Conservation (phyloP, 2,329 filamentous ascomycete species). For the Trichocomaceae sp. region DNA sequence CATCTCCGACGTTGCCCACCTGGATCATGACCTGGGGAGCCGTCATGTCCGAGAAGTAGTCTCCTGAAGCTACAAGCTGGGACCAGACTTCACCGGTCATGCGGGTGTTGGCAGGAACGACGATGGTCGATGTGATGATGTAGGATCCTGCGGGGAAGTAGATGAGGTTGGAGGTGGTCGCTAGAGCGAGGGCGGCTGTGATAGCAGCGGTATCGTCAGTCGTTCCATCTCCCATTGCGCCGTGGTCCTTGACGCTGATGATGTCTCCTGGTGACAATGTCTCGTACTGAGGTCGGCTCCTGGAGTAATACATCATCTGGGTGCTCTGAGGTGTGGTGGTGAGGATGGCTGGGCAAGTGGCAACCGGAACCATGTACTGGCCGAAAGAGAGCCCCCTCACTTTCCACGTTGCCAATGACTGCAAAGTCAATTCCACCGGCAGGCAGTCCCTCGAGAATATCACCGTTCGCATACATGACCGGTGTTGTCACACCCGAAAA, state of each 20-base stretch:
- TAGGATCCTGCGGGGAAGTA: slow-evolving; percentile 55
- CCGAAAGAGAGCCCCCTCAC: too few species aligned
- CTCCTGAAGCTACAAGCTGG: slow-evolving; percentile 51
- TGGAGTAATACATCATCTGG: slow-evolving; percentile 43
- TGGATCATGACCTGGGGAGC: slow-evolving; percentile 60
- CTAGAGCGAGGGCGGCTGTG: slow-evolving; percentile 62
- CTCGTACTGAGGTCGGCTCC: slow-evolving; percentile 51
- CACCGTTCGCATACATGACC: too few species aligned
- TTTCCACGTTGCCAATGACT: too few species aligned
- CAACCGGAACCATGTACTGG: too few species aligned
- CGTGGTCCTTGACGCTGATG: slow-evolving; percentile 37
- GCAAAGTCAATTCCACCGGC: too few species aligned
- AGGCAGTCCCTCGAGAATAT: too few species aligned
- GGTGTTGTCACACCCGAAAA: too few species aligned
- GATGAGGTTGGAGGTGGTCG: slow-evolving; percentile 44
- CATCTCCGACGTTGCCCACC: slow-evolving; percentile 58
- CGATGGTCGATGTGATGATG: slow-evolving; percentile 41
- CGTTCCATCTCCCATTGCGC: slow-evolving; percentile 51
- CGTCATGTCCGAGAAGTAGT: slow-evolving; percentile 50
- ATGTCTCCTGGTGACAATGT: slow-evolving; percentile 33
- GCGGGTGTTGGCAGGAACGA: slow-evolving; percentile 43
- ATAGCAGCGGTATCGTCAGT: slow-evolving; percentile 86
- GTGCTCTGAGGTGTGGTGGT: too few species aligned
- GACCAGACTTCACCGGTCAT: slow-evolving; percentile 53
- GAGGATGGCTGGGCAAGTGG: too few species aligned